phyloP scores from a whole-genome alignment of 257 asterid genomes.

The Solanum acaule region DNA sequence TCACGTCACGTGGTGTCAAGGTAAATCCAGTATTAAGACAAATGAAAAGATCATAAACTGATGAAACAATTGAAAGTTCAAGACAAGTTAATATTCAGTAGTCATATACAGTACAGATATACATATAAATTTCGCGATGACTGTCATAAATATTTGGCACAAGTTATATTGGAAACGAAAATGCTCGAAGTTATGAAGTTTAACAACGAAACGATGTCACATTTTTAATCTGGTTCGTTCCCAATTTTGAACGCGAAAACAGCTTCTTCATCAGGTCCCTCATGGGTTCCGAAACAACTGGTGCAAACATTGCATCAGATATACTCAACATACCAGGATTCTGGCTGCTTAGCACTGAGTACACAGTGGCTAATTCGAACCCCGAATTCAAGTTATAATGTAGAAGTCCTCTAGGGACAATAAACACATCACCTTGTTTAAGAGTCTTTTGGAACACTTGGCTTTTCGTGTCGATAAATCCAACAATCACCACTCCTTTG shows the following conservation, averaged over 20 bases:
- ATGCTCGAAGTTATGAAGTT: not conserved
- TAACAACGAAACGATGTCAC: slow-evolving; percentile 15
- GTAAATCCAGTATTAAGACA: not conserved
- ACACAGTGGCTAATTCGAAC: slow-evolving; percentile 37
- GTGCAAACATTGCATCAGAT: slow-evolving; percentile 28
- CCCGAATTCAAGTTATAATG: slow-evolving; percentile 57
- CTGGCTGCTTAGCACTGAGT: slow-evolving; percentile 62
- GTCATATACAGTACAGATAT: not conserved
- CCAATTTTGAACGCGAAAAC: slow-evolving; percentile 12
- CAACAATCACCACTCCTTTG: slow-evolving; percentile 42
- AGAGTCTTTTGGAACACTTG: slow-evolving; percentile 37
- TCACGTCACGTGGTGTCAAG: not conserved
- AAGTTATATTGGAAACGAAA: not conserved
- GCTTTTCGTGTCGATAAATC: slow-evolving; percentile 44
- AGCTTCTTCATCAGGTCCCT: slow-evolving; percentile 24
- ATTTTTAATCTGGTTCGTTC: slow-evolving; percentile 27
- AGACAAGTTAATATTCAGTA: not conserved
- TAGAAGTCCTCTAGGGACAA: slow-evolving; percentile 64
- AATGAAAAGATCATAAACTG: not conserved
- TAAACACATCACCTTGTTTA: slow-evolving; percentile 50
- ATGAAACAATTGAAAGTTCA: not conserved
- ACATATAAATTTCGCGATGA: not conserved
- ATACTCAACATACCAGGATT: slow-evolving; percentile 55
- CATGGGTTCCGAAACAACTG: slow-evolving; percentile 8
- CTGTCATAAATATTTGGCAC: not conserved